Base-by-base conservation (phyloP, 2,329 filamentous ascomycete species). In the Allantophomopsis cytisporea region DNA sequence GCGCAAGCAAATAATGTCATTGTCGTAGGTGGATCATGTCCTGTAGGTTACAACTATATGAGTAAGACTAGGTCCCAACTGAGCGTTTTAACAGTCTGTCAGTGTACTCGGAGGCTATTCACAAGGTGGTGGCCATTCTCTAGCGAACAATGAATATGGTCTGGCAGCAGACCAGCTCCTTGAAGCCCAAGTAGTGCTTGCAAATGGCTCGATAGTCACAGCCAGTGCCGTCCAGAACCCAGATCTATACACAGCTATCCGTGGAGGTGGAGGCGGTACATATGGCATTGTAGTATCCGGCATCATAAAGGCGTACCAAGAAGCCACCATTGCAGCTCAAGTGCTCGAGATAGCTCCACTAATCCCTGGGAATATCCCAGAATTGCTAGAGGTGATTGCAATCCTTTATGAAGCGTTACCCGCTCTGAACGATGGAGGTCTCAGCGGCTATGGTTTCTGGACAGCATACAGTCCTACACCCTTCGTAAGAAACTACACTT, bases 71-170 rank as follows among this genome's bases (percentile, higher is more conserved):
- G 18, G 7, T 20, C 18, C 18, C 4, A 20, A 20, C 18, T 20
- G 18, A 20, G 7, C 18, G 18, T 20, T 20, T 4, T 20, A 4
- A 4, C 18, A 20, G 18, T 20, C 18, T 20, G 18, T 20, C 18
- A 20, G 18, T 20, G 18, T 20, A 20, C 18, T 41, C 50, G 68
- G 67, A 18, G 63, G 64, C 4, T 66, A 60, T 44, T 54, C 57
- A 11, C 47, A 63, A 28, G 70, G 69, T 8, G 71, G 68, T 32
- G 72, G 71, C 0, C 73, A 71, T 47, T 72, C 74, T 2, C 66
- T 67, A 53, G 55, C 78, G 14, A 66, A 62, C 15, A 66, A 69
- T 1, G 55, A 60, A 30, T 58, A 71, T 37, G 76, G 76, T 0
- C 56, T 78, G 2, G 50, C 55, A 1, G 54, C 63, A 17, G 64